Evolutionary conservation across 164 flowering plant genomes (phyloP).

Genomic region (Aristolochia californica): DNA sequence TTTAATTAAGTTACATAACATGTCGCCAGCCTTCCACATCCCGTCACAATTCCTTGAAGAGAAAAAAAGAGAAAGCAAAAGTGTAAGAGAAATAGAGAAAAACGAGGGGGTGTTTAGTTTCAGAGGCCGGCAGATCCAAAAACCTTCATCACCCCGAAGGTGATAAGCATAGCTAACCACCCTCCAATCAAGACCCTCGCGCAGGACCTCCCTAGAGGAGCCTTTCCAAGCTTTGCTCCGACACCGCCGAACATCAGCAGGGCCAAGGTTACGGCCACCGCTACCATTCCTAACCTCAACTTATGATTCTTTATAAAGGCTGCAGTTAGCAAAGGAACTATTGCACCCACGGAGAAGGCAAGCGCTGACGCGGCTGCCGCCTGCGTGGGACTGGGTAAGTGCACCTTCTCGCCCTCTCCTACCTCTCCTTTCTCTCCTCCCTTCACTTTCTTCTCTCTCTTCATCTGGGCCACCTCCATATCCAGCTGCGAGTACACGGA

Average conservation of each 20-base stretch:
- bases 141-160: conserved; percentile 20
- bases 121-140: conserved; percentile 8
- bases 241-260: conserved; percentile 16
- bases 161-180: conserved; percentile 22
- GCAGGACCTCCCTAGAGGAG: conserved; percentile 12
- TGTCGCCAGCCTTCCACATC: too few species aligned
- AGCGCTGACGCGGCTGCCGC: conserved; percentile 20
- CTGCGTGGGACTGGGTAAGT: conserved; percentile 15
- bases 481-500: conserved; percentile 24
- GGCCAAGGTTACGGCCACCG: conserved; percentile 7
- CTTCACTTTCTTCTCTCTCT: conserved; percentile 8
- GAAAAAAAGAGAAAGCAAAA: neutral
- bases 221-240: conserved; percentile 17
- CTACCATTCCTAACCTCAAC: conserved; percentile 18
- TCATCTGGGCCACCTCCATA: conserved; percentile 21
- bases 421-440: neutral
- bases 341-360: conserved; percentile 14
- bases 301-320: conserved; percentile 11
- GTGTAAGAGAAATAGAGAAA: neutral
- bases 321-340: conserved; percentile 12
- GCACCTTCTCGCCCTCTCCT: conserved; percentile 4
- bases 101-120: neutral
- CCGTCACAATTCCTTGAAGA: too few species aligned
- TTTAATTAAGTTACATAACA: too few species aligned
- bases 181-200: conserved; percentile 21